phyloP scores from a whole-genome alignment of 164 flowering plant species.

The Piper betle region DNA sequence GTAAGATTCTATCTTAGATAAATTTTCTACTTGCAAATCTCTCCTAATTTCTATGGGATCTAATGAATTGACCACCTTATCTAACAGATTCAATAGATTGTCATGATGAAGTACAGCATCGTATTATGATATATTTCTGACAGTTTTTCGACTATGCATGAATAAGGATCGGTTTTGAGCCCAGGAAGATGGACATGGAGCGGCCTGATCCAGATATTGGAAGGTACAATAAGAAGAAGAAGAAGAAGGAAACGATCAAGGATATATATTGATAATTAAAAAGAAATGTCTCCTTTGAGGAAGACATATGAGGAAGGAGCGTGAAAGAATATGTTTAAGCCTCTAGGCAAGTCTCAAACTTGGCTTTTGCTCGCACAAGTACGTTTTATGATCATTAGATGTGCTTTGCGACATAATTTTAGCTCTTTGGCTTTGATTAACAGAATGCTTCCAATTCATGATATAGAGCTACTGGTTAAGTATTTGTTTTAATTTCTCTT shows the following conservation, averaged over 20 bases:
- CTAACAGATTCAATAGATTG: too few species aligned
- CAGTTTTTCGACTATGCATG: neutral
- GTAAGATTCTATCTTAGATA: too few species aligned
- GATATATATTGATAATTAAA: too few species aligned
- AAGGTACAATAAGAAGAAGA: neutral
- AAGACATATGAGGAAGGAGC: neutral
- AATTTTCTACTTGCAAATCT: too few species aligned
- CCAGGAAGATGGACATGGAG: neutral
- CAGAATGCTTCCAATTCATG: neutral
- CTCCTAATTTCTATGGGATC: too few species aligned
- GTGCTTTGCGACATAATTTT: neutral
- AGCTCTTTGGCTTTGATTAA: neutral
- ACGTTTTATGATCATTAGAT: neutral
- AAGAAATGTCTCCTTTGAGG: too few species aligned
- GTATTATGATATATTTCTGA: too few species aligned
- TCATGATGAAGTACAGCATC: too few species aligned
- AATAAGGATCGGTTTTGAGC: neutral
- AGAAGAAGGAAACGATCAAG: neutral
- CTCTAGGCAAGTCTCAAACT: slow-evolving; percentile 10
- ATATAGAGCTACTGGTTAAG: neutral
- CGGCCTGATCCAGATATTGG: neutral
- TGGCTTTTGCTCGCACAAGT: neutral
- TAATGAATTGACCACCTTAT: too few species aligned
- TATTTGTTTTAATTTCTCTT: neutral
- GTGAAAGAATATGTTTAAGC: neutral